phyloP scores from a whole-genome alignment of 2,329 filamentous ascomycete species.

The Fusarium brevicatenulatum region DNA sequence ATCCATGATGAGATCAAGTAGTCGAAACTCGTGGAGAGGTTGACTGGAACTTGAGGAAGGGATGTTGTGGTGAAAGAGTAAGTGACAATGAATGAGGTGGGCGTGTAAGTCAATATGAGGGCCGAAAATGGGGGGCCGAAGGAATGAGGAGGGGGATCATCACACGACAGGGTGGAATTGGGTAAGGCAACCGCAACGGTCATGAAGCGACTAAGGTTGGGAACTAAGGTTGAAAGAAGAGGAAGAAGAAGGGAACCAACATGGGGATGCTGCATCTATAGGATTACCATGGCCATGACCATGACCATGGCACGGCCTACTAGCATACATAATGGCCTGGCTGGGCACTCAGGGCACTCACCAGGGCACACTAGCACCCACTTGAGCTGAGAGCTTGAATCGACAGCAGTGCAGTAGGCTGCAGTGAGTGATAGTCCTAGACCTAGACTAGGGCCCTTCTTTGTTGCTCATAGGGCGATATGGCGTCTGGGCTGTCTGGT shows the following conservation, averaged over 20 bases:
- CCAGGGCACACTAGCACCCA: constrained; percentile 29
- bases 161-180: constrained; percentile 33
- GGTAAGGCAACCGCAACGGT: constrained; percentile 12
- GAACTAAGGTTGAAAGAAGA: constrained; percentile 6
- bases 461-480: constrained; percentile 13
- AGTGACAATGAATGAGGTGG: constrained; percentile 17
- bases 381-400: constrained; percentile 23
- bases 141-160: constrained; percentile 25
- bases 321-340: constrained; percentile 21
- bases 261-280: constrained; percentile 20
- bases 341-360: constrained; percentile 29
- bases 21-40: background rate
- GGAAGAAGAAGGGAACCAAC: constrained; percentile 13
- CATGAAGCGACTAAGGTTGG: background rate
- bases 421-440: background rate
- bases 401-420: constrained; percentile 18
- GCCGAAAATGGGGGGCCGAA: constrained; percentile 18
- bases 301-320: constrained; percentile 5
- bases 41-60: background rate
- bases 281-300: background rate
- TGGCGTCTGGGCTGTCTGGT: background rate
- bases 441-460: constrained; percentile 3
- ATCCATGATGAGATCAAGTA: constrained; percentile 49
- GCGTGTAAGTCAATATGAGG: constrained; percentile 45
- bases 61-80: constrained; percentile 3